Conservation (phyloP, 192 early-diverging fungal species). For the Backusella morwellensis region DNA sequence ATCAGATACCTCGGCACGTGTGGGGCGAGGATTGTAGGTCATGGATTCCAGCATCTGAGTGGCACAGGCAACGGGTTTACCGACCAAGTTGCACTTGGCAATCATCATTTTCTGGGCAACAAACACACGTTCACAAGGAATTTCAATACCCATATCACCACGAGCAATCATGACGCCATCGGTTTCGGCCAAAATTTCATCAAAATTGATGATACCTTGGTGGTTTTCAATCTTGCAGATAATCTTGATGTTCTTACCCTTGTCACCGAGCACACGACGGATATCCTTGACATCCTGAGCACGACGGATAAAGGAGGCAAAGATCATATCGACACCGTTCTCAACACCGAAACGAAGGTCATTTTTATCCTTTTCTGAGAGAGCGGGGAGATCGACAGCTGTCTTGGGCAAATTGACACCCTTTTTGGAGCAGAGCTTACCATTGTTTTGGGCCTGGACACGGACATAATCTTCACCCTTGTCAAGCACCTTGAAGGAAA, state of each 20-base stretch:
- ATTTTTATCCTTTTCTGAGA: constrained; percentile 85
- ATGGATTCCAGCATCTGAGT: constrained; percentile 96
- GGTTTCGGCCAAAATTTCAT: constrained; percentile 86
- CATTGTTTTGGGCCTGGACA: constrained; percentile 72
- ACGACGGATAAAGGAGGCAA: constrained; percentile 91
- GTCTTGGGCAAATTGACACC: constrained; percentile 91
- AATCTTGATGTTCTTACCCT: constrained; percentile 86
- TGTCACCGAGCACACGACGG: constrained; percentile 72
- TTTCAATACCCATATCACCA: constrained; percentile 93
- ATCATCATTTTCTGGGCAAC: constrained; percentile 96
- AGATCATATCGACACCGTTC: constrained; percentile 89
- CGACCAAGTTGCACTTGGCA: constrained; percentile 91
- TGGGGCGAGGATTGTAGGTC: constrained; percentile 94
- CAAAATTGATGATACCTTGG: constrained; percentile 92
- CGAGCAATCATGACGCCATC: constrained; percentile 97
- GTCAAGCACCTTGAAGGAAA: constrained; percentile 90
- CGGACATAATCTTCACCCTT: constrained; percentile 48
- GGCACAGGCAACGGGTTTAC: constrained; percentile 91
- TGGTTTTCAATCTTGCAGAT: constrained; percentile 95
- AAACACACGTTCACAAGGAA: constrained; percentile 87
- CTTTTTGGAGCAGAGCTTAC: constrained; percentile 83
- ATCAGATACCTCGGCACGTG: constrained; percentile 93
- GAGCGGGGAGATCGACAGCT: constrained; percentile 82
- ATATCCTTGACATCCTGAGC: constrained; percentile 89
- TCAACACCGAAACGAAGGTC: constrained; percentile 88